phyloP scores from a whole-genome alignment of 495 filamentous ascomycete species.

The Hyphodiscus hymeniophilus region DNA sequence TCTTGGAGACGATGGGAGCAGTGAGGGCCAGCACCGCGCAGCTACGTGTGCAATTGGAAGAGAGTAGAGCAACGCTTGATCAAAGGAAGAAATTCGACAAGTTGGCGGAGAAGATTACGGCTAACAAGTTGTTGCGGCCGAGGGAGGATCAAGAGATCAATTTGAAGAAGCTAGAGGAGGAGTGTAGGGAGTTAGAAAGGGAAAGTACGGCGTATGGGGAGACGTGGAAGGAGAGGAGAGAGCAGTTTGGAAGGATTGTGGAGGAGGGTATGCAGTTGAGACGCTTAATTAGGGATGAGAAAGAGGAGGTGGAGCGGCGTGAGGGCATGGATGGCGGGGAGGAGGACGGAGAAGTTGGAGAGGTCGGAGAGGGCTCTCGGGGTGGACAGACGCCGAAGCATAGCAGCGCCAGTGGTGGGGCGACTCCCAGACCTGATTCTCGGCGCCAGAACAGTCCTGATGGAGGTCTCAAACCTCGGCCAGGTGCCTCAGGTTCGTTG shows the following conservation, averaged over 20 bases:
- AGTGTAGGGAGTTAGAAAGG: slow-evolving; percentile 79
- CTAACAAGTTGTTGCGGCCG: slow-evolving; percentile 66
- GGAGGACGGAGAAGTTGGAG: slow-evolving; percentile 51
- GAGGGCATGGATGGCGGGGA: slow-evolving; percentile 81
- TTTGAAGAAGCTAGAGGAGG: slow-evolving; percentile 70
- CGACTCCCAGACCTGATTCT: slow-evolving; percentile 57
- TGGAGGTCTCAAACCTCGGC: slow-evolving; percentile 17
- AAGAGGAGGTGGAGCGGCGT: slow-evolving; percentile 68
- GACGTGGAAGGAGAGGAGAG: slow-evolving; percentile 79
- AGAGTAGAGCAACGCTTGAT: slow-evolving; percentile 65
- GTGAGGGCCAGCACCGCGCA: slow-evolving; percentile 69
- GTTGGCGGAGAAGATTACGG: slow-evolving; percentile 77
- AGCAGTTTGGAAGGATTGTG: slow-evolving; percentile 85
- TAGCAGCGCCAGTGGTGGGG: slow-evolving; percentile 39
- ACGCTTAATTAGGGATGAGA: slow-evolving; percentile 85
- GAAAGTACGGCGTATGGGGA: slow-evolving; percentile 74
- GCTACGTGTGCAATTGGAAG: slow-evolving; percentile 62
- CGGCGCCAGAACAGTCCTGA: slow-evolving; percentile 8
- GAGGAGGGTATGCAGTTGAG: slow-evolving; percentile 83
- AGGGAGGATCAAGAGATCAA: slow-evolving; percentile 75
- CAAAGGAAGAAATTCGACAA: slow-evolving; percentile 82
- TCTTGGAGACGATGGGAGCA: slow-evolving; percentile 61
- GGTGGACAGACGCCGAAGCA: slow-evolving; percentile 42
- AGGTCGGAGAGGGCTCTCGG: slow-evolving; percentile 35
- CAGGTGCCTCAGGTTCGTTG: slow-evolving; percentile 7